Conservation (phyloP, 768 basidiomycete species). For the Plicaturopsis crispa region DNA sequence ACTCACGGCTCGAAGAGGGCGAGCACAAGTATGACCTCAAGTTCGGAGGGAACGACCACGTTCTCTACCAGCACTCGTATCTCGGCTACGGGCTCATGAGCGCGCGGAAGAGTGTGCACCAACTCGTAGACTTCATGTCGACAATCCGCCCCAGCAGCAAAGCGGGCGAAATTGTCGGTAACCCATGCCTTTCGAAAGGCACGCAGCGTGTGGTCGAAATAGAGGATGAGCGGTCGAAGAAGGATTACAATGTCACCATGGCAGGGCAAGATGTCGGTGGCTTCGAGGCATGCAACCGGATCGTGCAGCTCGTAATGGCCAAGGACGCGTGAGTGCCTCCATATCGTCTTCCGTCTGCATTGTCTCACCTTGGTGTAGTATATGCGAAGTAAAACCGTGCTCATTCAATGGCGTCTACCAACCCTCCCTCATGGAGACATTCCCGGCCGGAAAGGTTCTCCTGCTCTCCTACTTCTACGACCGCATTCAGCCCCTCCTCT, state of each 20-base stretch:
- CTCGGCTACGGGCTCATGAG: conserved; percentile 94
- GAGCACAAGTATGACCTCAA: conserved; percentile 86
- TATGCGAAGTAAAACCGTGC: conserved; percentile 90
- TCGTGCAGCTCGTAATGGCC: conserved; percentile 86
- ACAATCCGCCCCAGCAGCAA: conserved; percentile 28
- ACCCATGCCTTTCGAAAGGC: conserved; percentile 76
- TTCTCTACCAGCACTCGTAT: conserved; percentile 96
- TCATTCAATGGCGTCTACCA: conserved; percentile 98
- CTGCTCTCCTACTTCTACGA: conserved; percentile 99
- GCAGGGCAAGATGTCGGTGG: conserved; percentile 72
- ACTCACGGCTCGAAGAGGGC: conserved; percentile 52
- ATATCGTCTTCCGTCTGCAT: not conserved
- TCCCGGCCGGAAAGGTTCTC: conserved; percentile 77
- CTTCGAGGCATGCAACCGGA: conserved; percentile 78
- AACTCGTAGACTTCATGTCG: conserved; percentile 82
- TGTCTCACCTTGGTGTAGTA: conserved; percentile 27
- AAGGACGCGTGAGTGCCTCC: conserved; percentile 75
- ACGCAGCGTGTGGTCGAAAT: conserved; percentile 60
- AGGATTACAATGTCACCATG: conserved; percentile 71
- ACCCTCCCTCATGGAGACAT: conserved; percentile 83
- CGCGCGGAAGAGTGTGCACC: conserved; percentile 78
- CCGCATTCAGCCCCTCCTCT: conserved; percentile 74
- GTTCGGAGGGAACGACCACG: conserved; percentile 64
- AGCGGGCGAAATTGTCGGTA: conserved; percentile 40
- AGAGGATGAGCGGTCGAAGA: conserved; percentile 32